Base-by-base conservation (phyloP, 192 early-diverging fungal species). In the Hyaloraphidium curvatum region DNA sequence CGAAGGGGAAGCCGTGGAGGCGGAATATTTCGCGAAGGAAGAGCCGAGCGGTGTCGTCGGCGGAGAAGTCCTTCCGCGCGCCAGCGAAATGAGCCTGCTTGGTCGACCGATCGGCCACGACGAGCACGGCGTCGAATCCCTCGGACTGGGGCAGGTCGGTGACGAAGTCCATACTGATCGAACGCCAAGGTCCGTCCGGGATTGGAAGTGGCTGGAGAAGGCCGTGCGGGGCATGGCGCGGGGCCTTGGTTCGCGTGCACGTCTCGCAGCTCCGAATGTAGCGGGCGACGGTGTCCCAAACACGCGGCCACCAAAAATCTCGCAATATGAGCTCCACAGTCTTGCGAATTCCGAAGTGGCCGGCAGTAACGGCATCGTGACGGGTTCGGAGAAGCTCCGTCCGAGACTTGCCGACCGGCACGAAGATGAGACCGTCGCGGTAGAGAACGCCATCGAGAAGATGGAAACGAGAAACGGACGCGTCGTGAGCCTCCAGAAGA, bases 91-190 rank as follows among this genome's bases (percentile, higher is more conserved):
- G 40, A n/a, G 28, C 31, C 39, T 55, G 54, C 40, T 75, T 78
- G 0, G 69, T 62, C 0, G 67, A 41, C 9, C 60, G 31, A n/a
- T 72, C 68, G 0, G 72, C 71, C 28, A 71, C 57, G 0, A 78
- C 67, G 1, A 62, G 55, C 13, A 78, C 67, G 0, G 59, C 51
- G 41, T 67, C 55, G 39, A 40, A 62, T 2, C 52, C 55, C 16
- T 39, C 3, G 1, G 56, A 53, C 0, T 14, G 11, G 0, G 59
- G 65, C 2, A 74, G 52, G 5, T 52, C 48, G 3, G 40, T 50
- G 27, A 71, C 67, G 33, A 69, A 73, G 40, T 71, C 72, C 31
- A 75, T 60, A 1, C 52, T 58, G 30, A 74, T 70, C 1, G 65
- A 62, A 9, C 51, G 14, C 62, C 68, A 74, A 0, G 62, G 67